These are phyloP conservation scores for Podospora comata DNA, from an alignment of 495 filamentous ascomycete species.

Conservation along the genomic window DNA sequence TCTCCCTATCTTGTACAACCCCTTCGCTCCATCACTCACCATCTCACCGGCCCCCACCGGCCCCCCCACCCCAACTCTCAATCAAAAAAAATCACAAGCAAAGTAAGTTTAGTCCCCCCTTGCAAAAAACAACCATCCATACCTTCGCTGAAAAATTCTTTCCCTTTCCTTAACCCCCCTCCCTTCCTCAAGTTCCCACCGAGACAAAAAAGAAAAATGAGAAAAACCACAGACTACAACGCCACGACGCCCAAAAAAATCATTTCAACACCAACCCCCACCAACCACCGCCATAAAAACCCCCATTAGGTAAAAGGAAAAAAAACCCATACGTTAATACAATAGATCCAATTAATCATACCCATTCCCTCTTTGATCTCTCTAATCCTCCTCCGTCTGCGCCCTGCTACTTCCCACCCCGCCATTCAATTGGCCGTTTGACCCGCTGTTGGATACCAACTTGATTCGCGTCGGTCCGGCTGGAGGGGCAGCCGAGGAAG, in stretches of 20 bases:
- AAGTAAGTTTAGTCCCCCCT: background rate
- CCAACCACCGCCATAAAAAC: background rate
- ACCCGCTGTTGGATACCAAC: conserved; percentile 53
- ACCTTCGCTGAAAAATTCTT: background rate
- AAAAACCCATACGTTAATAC: background rate
- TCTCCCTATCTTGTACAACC: background rate
- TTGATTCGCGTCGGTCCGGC: conserved; percentile 47
- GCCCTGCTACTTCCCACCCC: conserved; percentile 29
- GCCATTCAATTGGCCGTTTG: conserved; percentile 41
- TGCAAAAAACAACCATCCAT: background rate
- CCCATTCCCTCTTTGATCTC: background rate
- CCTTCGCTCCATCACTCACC: background rate
- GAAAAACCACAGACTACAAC: background rate
- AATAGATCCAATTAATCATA: background rate
- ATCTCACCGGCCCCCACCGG: background rate
- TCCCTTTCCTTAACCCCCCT: background rate
- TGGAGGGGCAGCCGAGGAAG: conserved; percentile 33
- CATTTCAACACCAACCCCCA: background rate
- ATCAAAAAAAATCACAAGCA: background rate
- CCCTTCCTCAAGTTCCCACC: background rate
- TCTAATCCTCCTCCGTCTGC: conserved; percentile 48
- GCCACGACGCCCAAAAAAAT: background rate
- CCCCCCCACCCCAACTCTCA: background rate
- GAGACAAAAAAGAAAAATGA: no score
- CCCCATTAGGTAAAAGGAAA: background rate